Base-by-base conservation (phyloP, 176 grass and related monocot species). In the Aegilops speltoides region DNA sequence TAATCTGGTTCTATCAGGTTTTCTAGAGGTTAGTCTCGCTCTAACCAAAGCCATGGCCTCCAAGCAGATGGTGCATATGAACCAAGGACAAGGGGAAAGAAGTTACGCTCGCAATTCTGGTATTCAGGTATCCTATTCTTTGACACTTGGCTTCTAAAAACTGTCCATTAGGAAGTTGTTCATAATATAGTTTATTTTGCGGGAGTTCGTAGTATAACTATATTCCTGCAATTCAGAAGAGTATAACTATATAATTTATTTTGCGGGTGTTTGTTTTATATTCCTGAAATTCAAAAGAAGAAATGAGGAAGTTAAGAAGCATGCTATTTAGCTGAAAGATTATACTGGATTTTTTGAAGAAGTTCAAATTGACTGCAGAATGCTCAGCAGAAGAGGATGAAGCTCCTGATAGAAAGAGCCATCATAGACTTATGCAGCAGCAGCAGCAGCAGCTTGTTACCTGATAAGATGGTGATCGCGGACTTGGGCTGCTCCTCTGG, bases 401-500 rank as follows among this genome's bases (percentile, higher is more conserved):
- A 74, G 54, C 52, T 69, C 8, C 57, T 83, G 24, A 74, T 83
- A 43, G 82, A 83, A 41, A 33, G 22, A 1, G 82, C 54, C 23
- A 26, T 74, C 3, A n/a, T 24, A 41, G n/a, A 34, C 33, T 10
- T 74, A 10, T 73, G 52, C 4, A n/a, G 40, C n/a, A 17, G 81
- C 4, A 17, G 81, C 4, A 25, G 22, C 16, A 54, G 10, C 33
- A 20, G 11, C 23, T 52, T 25, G 22, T 62, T 62, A 24, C 22
- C 13, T 2, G 8, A 15, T 0, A 48, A 24, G 15, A 43, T 74
- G 34, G 23, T 5, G 24, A 83, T 83, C 8, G 23, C 52, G 12
- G 68, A 83, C 10, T 26, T 83, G 8, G 82, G 82, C 16, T 83
- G 82, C 11, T 60, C 68, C 68, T 83, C 54, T 17, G 54, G 82